Percentiles rank a stretch among this genome's conserved stretches.
Evolutionary conservation across 495 filamentous ascomycete species (phyloP).

Genomic region (Cryomyces antarcticus): DNA sequence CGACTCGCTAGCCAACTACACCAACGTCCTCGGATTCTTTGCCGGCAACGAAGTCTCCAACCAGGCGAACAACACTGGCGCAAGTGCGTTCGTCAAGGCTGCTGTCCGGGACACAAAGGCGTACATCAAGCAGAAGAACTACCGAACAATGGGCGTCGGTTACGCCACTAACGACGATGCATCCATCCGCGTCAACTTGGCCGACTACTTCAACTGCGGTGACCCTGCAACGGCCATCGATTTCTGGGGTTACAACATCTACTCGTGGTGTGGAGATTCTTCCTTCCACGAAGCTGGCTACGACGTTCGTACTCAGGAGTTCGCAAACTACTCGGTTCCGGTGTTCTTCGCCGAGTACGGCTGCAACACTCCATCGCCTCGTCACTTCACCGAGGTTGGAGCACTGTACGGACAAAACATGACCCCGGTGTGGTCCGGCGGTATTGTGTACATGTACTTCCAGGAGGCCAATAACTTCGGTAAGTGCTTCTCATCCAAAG

Average conservation of each 20-base stretch:
- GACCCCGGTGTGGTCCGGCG: conserved; percentile 72
- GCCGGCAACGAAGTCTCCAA: conserved; percentile 95
- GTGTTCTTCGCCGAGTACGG: conserved; percentile 98
- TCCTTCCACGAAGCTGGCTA: conserved; percentile 56
- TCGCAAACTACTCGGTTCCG: conserved; percentile 69
- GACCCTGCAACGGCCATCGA: conserved; percentile 45
- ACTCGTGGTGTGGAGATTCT: conserved; percentile 87
- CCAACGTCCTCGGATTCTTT: conserved; percentile 87
- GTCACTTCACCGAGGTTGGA: conserved; percentile 69
- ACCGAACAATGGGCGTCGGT: conserved; percentile 69
- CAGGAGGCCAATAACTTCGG: conserved; percentile 81
- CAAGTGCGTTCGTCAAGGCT: conserved; percentile 87
- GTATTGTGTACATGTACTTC: conserved; percentile 97
- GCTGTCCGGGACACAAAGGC: conserved; percentile 86
- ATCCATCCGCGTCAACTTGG: conserved; percentile 55
- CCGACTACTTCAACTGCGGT: conserved; percentile 86
- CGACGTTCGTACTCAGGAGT: conserved; percentile 59
- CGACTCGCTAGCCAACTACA: conserved; percentile 57
- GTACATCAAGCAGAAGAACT: conserved; percentile 63
- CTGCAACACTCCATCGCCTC: conserved; percentile 60
- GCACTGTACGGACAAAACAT: conserved; percentile 66
- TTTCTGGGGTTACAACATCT: conserved; percentile 98
- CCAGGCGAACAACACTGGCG: conserved; percentile 55
- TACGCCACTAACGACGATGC: conserved; percentile 88
- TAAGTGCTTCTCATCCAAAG: conserved; percentile 17